Percentiles rank a stretch among this genome's conserved stretches.
Conservation (phyloP, 495 filamentous ascomycete genomes). For the Penicillium ucsense region DNA sequence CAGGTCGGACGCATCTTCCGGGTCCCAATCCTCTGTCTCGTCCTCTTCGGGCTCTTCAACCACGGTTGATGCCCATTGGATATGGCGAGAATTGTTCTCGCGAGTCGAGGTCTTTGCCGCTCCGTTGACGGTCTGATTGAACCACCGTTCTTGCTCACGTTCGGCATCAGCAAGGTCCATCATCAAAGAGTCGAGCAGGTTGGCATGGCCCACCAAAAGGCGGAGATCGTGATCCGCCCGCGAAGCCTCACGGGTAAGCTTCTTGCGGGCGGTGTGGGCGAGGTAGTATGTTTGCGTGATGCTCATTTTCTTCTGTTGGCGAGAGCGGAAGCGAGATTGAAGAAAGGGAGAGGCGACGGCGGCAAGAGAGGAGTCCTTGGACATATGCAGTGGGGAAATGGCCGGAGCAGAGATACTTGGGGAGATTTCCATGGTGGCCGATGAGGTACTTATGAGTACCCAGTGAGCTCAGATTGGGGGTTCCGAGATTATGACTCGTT, state of each 20-base stretch:
- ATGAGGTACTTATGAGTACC: conserved; percentile 20
- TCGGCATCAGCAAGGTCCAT: conserved; percentile 90
- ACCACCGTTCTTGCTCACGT: conserved; percentile 93
- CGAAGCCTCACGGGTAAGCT: conserved; percentile 87
- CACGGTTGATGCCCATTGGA: conserved; percentile 81
- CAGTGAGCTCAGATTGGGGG: conserved; percentile 1
- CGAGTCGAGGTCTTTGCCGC: conserved; percentile 42
- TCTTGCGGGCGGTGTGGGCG: conserved; percentile 87
- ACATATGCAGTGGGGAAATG: background rate
- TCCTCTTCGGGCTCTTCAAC: conserved; percentile 62
- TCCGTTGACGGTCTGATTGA: conserved; percentile 85
- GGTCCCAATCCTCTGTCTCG: conserved; percentile 40
- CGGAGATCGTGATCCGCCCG: conserved; percentile 88
- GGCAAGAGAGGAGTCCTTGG: conserved; percentile 17
- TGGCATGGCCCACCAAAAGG: conserved; percentile 91
- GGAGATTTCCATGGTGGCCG: conserved; percentile 14
- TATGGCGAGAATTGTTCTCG: conserved; percentile 54
- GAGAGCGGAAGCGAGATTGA: conserved; percentile 22
- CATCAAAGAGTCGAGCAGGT: conserved; percentile 94
- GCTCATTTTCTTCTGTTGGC: conserved; percentile 75
- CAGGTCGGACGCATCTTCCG: conserved; percentile 47
- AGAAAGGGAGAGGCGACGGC: conserved; percentile 24
- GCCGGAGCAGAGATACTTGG: background rate
- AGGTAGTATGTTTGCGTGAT: conserved; percentile 97
- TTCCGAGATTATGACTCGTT: conserved; percentile 16